phyloP scores from a whole-genome alignment of 2,329 filamentous ascomycete species.

The Venturia effusa region DNA sequence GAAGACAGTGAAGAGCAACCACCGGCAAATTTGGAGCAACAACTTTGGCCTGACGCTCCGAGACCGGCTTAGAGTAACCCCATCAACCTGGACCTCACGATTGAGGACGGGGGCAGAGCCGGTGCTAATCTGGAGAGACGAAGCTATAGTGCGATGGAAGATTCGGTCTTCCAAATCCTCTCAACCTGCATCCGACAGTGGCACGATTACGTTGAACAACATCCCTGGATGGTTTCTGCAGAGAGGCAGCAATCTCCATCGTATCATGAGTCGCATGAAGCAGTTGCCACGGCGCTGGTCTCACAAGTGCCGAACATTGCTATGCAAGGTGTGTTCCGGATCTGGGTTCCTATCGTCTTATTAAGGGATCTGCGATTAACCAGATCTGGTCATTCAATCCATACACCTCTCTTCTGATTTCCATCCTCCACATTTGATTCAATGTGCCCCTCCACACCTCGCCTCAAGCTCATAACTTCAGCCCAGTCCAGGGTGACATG shows the following conservation, averaged over 20 bases:
- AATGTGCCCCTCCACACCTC: conserved; percentile 11
- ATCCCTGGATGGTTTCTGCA: not conserved
- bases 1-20: no score
- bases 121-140: not conserved
- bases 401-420: not conserved
- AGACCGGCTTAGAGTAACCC: not conserved
- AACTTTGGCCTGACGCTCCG: not conserved
- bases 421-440: conserved; percentile 7
- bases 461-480: not conserved
- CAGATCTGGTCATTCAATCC: conserved; percentile 9
- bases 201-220: not conserved
- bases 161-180: not conserved
- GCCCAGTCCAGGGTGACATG: not conserved
- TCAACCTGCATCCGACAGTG: not conserved
- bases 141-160: not conserved
- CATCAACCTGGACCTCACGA: not conserved
- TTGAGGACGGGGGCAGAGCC: not conserved
- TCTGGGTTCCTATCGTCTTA: conserved; percentile 3
- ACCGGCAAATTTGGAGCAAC: not conserved
- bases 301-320: not conserved
- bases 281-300: not conserved
- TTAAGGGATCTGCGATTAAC: conserved; percentile 4
- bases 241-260: not conserved
- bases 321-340: not conserved
- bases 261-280: conserved; percentile 1